A percentile compares a stretch with the other conserved stretches of the same genome.
Evolutionary conservation across 495 filamentous ascomycete species (phyloP).

Genomic region (Lepidopterella palustris): DNA sequence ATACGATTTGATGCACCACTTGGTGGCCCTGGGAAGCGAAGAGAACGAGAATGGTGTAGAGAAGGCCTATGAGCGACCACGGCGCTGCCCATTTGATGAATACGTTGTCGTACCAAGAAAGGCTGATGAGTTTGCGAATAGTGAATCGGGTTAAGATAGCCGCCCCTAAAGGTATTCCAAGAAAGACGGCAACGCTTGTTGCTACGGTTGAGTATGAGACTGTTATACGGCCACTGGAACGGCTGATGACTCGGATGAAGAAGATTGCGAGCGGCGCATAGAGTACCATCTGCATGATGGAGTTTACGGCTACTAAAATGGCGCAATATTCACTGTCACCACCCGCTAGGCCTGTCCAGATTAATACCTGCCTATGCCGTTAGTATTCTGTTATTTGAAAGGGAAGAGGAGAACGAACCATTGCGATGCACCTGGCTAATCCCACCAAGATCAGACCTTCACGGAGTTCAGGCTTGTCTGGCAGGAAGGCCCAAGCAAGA

Average conservation of each 20-base stretch:
- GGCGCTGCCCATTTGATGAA: slow-evolving; percentile 67
- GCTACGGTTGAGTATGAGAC: slow-evolving; percentile 68
- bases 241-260: slow-evolving; percentile 66
- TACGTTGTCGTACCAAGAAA: slow-evolving; percentile 56
- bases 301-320: slow-evolving; percentile 84
- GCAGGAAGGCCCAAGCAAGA: slow-evolving; percentile 77
- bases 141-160: slow-evolving; percentile 68
- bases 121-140: slow-evolving; percentile 49
- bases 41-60: slow-evolving; percentile 80
- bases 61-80: slow-evolving; percentile 72
- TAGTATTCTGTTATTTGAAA: slow-evolving; percentile 1
- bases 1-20: slow-evolving; percentile 78
- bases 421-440: slow-evolving; percentile 73
- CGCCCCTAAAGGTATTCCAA: slow-evolving; percentile 77
- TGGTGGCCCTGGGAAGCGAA: slow-evolving; percentile 75
- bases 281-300: slow-evolving; percentile 76
- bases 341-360: slow-evolving; percentile 72
- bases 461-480: slow-evolving; percentile 60
- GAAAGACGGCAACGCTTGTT: slow-evolving; percentile 72
- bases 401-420: slow-evolving; percentile 48
- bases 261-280: slow-evolving; percentile 76
- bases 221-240: slow-evolving; percentile 32
- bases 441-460: slow-evolving; percentile 74
- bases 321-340: slow-evolving; percentile 83
- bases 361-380: slow-evolving; percentile 49